A percentile compares a stretch with the other conserved stretches of the same genome.
Conservation (phyloP, 345 rosid species). For the Eucalyptus regnans region DNA sequence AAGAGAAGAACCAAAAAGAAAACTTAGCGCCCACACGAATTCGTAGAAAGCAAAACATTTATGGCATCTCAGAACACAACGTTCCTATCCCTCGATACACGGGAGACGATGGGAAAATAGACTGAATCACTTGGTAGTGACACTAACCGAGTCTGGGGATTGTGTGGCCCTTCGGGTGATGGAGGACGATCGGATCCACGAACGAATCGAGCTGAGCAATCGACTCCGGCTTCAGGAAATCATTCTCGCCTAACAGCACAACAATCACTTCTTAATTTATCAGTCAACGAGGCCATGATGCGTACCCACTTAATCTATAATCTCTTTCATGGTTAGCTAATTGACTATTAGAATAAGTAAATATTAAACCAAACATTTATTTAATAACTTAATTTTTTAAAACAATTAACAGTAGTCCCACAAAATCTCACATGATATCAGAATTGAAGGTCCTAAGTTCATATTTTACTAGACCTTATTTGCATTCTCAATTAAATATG, state of each 20-base stretch:
- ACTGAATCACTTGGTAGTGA: not conserved
- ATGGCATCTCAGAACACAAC: not conserved
- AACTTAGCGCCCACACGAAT: not conserved
- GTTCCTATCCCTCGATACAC: not conserved
- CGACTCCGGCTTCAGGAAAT: constrained; percentile 25
- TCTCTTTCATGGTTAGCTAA: not conserved
- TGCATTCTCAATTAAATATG: no score
- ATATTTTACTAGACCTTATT: no score
- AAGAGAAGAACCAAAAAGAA: not conserved
- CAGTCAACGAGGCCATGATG: not conserved
- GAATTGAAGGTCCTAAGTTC: fast-evolving
- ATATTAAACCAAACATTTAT: no score
- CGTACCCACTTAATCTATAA: not conserved
- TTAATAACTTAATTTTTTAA: no score
- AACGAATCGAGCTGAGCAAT: constrained; percentile 19
- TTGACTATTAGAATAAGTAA: no score
- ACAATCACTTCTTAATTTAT: not conserved
- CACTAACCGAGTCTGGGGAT: constrained; percentile 39
- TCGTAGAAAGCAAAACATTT: not conserved
- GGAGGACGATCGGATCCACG: constrained; percentile 46
- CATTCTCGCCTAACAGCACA: constrained; percentile 27
- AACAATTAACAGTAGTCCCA: fast-evolving
- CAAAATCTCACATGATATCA: no score
- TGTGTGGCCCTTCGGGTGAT: constrained; percentile 31
- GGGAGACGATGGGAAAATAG: not conserved